phyloP scores from a whole-genome alignment of 257 asterid genomes.

The Knoxia roxburghii region DNA sequence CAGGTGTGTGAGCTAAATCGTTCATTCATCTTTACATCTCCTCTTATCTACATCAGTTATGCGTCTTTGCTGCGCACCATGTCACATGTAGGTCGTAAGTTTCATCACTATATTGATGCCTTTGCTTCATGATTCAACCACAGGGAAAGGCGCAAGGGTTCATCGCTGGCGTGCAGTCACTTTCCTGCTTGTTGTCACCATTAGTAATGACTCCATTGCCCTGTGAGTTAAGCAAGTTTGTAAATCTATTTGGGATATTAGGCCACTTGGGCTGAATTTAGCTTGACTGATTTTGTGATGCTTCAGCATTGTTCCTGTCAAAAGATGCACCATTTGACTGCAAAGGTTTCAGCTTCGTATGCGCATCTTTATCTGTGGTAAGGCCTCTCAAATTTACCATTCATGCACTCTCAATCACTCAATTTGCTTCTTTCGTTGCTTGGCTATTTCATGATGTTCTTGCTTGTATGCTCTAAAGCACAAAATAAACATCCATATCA shows the following conservation, averaged over 20 bases:
- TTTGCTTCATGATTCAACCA: not conserved
- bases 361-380: conserved; percentile 81
- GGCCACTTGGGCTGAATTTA: no score
- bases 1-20: conserved; percentile 48
- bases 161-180: conserved; percentile 68
- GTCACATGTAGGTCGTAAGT: not conserved
- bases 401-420: not conserved
- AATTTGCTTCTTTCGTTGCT: not conserved
- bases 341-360: conserved; percentile 83
- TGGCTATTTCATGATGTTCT: no score
- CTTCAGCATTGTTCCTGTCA: conserved; percentile 83
- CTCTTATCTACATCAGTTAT: not conserved
- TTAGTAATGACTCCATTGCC: conserved; percentile 87
- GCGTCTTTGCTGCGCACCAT: no score
- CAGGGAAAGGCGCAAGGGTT: conserved; percentile 98
- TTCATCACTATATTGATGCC: not conserved
- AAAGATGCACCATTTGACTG: conserved; percentile 83
- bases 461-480: not conserved
- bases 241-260: no score
- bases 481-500: not conserved
- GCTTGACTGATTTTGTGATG: conserved; percentile 10
- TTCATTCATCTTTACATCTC: conserved; percentile 3
- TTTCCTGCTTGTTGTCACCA: conserved; percentile 79
- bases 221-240: conserved; percentile 39
- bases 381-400: conserved; percentile 4